phyloP scores from a whole-genome alignment of 1,284 basidiomycete species.

The Tranzscheliella williamsii region DNA sequence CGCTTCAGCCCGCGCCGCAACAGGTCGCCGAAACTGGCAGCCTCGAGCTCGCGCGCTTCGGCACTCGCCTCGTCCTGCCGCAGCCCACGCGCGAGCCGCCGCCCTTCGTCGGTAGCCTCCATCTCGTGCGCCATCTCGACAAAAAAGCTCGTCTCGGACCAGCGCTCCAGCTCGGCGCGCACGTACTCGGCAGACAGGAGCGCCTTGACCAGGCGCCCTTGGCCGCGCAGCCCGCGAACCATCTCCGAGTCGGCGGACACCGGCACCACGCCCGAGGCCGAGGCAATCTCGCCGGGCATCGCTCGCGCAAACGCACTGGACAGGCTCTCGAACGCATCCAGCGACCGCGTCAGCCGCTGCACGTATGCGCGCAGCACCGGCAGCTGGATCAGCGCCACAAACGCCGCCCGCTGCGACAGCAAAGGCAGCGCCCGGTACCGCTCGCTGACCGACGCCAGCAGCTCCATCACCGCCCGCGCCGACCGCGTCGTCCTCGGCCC shows the following conservation, averaged over 20 bases:
- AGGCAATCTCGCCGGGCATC: slow-evolving; percentile 73
- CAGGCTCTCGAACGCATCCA: slow-evolving; percentile 84
- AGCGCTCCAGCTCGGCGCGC: slow-evolving; percentile 38
- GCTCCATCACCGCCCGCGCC: slow-evolving; percentile 32
- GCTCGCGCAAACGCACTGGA: slow-evolving; percentile 75
- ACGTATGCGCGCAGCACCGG: slow-evolving; percentile 80
- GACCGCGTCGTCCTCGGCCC: slow-evolving; percentile 43
- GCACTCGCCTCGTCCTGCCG: slow-evolving; percentile 23
- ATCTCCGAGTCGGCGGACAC: slow-evolving; percentile 42
- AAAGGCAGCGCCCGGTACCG: slow-evolving; percentile 85
- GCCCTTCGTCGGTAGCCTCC: slow-evolving; percentile 20
- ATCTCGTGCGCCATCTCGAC: slow-evolving; percentile 42
- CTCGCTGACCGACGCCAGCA: slow-evolving; percentile 65
- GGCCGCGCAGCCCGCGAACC: slow-evolving; percentile 53
- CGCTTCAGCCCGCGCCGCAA: slow-evolving; percentile 44
- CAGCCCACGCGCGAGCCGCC: slow-evolving; percentile 13
- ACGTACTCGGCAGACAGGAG: slow-evolving; percentile 44
- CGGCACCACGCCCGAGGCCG: neutral
- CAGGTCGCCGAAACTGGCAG: slow-evolving; percentile 43
- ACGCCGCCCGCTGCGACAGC: slow-evolving; percentile 75
- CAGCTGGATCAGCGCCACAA: slow-evolving; percentile 81
- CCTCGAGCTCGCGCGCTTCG: slow-evolving; percentile 45
- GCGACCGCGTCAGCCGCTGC: slow-evolving; percentile 74
- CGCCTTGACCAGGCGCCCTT: slow-evolving; percentile 52
- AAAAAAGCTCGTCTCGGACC: slow-evolving; percentile 44